Base-by-base conservation (phyloP, 1,139 yeast species). In the Pichia sp. region DNA sequence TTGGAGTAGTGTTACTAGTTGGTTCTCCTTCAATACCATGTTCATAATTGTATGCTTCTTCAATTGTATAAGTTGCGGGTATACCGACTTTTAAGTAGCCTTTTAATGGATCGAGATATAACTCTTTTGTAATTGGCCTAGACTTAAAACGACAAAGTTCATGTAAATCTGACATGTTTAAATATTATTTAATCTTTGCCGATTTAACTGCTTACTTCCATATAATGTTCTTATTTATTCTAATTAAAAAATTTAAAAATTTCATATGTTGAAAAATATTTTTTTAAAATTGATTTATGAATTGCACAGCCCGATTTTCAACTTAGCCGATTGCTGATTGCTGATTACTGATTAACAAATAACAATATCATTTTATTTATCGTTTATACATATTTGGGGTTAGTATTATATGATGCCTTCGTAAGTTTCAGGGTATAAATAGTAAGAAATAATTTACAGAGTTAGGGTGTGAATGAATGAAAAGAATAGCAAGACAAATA, bases 1-100 rank as follows among this genome's bases (percentile, higher is more conserved):
- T 68, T 24, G 96, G 95, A 1, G 92, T 83, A 33, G 86, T 84
- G 0, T 76, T 65, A 5, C 65, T 63, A 12, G 70, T 67, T 26
- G 72, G 67, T 12, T 58, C 68, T n/a, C 62, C 65, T 28, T 69
- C 73, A 11, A 64, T 63, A 4, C 61, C 67, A 10, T 73, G 65
- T 45, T 69, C 76, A 56, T 64, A 80, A 43, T 77, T 77, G 41
- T 75, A 73, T 4, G 82, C 86, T 59, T 87, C 95, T 62, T 85
- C 92, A 9, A 82, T 65, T 2, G 95, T 86, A 51, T 86, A 83
- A 0, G 95, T 87, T 1, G 95, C 78, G 3, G 95, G 94, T 11
- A 86, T 76, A 1, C 94, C 95, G 33, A 70, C 69, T 42, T 70
- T 66, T 49, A 87, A 64, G 50, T 69, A 74, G 39, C 56, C 61